A percentile compares a stretch with the other conserved stretches of the same genome.
Evolutionary conservation across 1,284 basidiomycete species (phyloP).

Genomic region (Phylloporus sp.): DNA sequence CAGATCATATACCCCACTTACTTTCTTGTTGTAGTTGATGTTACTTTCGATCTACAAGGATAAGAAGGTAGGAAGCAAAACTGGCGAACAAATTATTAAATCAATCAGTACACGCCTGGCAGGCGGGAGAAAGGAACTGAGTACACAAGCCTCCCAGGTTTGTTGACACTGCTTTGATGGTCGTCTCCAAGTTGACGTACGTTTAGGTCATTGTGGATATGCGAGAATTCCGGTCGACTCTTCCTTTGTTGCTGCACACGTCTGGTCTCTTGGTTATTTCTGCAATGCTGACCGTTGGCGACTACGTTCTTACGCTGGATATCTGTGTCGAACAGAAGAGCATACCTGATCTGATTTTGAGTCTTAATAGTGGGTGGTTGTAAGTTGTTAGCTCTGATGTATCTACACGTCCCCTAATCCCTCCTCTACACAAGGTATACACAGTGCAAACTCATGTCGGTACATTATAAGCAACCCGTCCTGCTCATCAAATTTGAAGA

Average conservation of each 20-base stretch:
- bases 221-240: conserved; percentile 92
- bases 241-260: conserved; percentile 91
- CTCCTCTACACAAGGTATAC: conserved; percentile 74
- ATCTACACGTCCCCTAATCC: background rate
- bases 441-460: conserved; percentile 97
- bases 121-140: conserved; percentile 79
- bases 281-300: conserved; percentile 91
- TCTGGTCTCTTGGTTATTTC: conserved; percentile 84
- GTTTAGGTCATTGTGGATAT: conserved; percentile 91
- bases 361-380: conserved; percentile 94
- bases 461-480: conserved; percentile 93
- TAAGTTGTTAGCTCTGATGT: conserved; percentile 47
- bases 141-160: conserved; percentile 73
- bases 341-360: conserved; percentile 87
- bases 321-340: conserved; percentile 98
- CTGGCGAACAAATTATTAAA: conserved; percentile 70
- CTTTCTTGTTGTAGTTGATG: conserved; percentile 70
- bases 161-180: conserved; percentile 19
- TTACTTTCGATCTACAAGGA: conserved; percentile 88
- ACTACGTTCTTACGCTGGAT: conserved; percentile 95
- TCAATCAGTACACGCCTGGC: conserved; percentile 89
- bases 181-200: background rate
- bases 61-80: conserved; percentile 42
- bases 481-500: conserved; percentile 99
- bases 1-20: background rate